Conservation (phyloP, 495 filamentous ascomycete species). For the Friedmanniomyces simplex region DNA sequence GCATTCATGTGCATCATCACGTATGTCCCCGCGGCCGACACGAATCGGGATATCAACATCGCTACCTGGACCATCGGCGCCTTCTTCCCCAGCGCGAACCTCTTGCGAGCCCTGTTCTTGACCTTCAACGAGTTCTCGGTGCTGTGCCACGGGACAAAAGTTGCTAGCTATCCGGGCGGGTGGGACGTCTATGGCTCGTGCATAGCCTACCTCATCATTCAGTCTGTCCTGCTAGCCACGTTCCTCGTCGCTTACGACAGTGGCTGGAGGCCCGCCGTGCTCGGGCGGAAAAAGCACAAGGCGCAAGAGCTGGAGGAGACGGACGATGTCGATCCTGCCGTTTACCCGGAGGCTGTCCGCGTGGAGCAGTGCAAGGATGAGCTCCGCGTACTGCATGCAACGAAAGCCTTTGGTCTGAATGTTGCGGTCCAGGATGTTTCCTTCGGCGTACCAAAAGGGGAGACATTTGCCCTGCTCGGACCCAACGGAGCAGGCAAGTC, state of each 20-base stretch:
- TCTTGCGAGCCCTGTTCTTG: slow-evolving; percentile 59
- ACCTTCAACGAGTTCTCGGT: slow-evolving; percentile 68
- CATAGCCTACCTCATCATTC: slow-evolving; percentile 63
- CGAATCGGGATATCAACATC: slow-evolving; percentile 48
- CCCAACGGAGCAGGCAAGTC: slow-evolving; percentile 81
- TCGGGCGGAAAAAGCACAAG: slow-evolving; percentile 27
- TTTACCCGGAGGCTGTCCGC: slow-evolving; percentile 38
- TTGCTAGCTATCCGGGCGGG: slow-evolving; percentile 57
- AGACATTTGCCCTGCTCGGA: slow-evolving; percentile 77
- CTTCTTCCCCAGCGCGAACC: slow-evolving; percentile 58
- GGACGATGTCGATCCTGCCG: slow-evolving; percentile 37
- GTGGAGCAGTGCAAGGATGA: slow-evolving; percentile 48
- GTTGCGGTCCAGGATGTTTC: slow-evolving; percentile 72
- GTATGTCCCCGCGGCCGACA: slow-evolving; percentile 51
- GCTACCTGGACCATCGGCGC: slow-evolving; percentile 58
- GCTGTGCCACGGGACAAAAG: slow-evolving; percentile 50
- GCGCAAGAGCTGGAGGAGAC: slow-evolving; percentile 38
- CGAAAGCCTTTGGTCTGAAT: slow-evolving; percentile 58
- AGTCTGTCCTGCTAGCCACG: slow-evolving; percentile 54
- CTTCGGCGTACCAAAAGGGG: slow-evolving; percentile 64
- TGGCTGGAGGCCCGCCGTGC: slow-evolving; percentile 45
- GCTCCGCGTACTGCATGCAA: slow-evolving; percentile 63
- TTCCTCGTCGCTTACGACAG: slow-evolving; percentile 64
- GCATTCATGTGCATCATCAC: slow-evolving; percentile 62
- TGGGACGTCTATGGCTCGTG: slow-evolving; percentile 68